A percentile compares a stretch with the other conserved stretches of the same genome.
phyloP scores from a whole-genome alignment of 805 yeast species.

The Ogataea parapolymorpha region DNA sequence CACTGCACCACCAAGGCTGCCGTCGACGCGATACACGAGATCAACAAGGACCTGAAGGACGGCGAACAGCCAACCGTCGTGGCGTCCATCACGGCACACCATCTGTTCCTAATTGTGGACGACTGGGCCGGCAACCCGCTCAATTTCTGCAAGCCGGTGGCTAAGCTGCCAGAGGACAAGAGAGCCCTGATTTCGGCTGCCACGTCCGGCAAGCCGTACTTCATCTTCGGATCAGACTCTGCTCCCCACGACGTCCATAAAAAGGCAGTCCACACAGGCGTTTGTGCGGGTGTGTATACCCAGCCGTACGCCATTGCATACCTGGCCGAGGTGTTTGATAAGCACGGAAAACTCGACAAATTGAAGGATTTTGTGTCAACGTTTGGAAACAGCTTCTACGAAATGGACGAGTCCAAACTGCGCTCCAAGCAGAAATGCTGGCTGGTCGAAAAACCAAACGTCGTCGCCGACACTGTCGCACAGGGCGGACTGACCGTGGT shows the following conservation, averaged over 20 bases:
- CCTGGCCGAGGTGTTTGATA: constrained; percentile 81
- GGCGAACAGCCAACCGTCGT: constrained; percentile 57
- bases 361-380: constrained; percentile 73
- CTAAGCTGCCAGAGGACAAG: constrained; percentile 84
- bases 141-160: constrained; percentile 97
- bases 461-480: constrained; percentile 58
- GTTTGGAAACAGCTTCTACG: constrained; percentile 71
- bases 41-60: constrained; percentile 45
- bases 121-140: constrained; percentile 96
- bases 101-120: constrained; percentile 81
- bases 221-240: constrained; percentile 95
- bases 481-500: constrained; percentile 55
- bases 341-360: constrained; percentile 56
- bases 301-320: constrained; percentile 81
- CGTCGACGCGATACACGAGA: constrained; percentile 64
- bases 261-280: constrained; percentile 75
- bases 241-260: constrained; percentile 92
- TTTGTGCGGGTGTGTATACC: constrained; percentile 97
- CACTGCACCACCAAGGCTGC: constrained; percentile 95
- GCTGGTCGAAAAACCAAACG: constrained; percentile 50
- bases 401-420: constrained; percentile 43
- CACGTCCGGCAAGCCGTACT: constrained; percentile 84
- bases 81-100: constrained; percentile 96
- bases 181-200: constrained; percentile 84
- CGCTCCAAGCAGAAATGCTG: constrained; percentile 46